Percentiles rank a stretch among this genome's conserved stretches.
phyloP scores from a whole-genome alignment of 805 yeast species.

The Sungouiella thailandica region DNA sequence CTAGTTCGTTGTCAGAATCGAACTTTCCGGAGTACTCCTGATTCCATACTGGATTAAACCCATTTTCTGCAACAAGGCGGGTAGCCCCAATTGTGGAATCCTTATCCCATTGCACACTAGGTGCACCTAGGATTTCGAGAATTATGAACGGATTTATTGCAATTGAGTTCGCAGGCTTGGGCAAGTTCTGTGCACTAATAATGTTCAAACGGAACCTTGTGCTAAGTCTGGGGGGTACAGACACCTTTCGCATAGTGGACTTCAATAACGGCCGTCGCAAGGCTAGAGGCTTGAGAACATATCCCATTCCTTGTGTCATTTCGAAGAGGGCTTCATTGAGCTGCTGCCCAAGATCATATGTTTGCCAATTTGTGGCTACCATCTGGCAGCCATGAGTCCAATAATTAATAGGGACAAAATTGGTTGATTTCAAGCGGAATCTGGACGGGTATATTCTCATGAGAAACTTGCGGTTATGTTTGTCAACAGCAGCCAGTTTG shows the following conservation, averaged over 20 bases:
- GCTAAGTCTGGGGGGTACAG: background rate
- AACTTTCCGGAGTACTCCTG: slow-evolving; percentile 42
- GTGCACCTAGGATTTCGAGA: slow-evolving; percentile 54
- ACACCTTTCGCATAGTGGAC: slow-evolving; percentile 10
- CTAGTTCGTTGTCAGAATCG: slow-evolving; percentile 36
- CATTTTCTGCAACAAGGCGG: slow-evolving; percentile 52
- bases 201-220: slow-evolving; percentile 31
- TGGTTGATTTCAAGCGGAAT: slow-evolving; percentile 68
- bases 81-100: slow-evolving; percentile 8
- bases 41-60: slow-evolving; percentile 87
- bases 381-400: slow-evolving; percentile 89
- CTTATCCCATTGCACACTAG: slow-evolving; percentile 19
- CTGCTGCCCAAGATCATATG: slow-evolving; percentile 85
- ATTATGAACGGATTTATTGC: slow-evolving; percentile 57
- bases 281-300: slow-evolving; percentile 65
- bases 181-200: slow-evolving; percentile 82
- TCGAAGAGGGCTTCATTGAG: slow-evolving; percentile 79
- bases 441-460: slow-evolving; percentile 88
- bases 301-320: slow-evolving; percentile 59
- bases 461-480: slow-evolving; percentile 71
- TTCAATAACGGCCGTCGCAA: slow-evolving; percentile 35
- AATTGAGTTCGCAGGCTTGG: slow-evolving; percentile 50
- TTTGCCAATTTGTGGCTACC: slow-evolving; percentile 98
- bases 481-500: slow-evolving; percentile 52
- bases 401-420: slow-evolving; percentile 70